phyloP scores from a whole-genome alignment of 1,139 yeast genomes.

The Chernovozyma sophiae-reginae region DNA sequence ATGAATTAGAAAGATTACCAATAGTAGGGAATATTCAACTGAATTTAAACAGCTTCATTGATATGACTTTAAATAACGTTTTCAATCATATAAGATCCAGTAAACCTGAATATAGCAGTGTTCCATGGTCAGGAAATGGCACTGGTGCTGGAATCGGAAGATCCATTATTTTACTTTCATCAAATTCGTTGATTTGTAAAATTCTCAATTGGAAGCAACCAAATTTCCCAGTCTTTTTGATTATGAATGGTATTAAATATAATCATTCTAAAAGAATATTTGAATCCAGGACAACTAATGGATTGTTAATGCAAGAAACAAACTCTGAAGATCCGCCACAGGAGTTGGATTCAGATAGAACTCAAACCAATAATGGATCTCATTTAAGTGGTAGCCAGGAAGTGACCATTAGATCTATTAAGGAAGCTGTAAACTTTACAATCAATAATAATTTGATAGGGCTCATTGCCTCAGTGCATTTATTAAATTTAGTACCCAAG shows the following conservation, averaged over 20 bases:
- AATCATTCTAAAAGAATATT: constrained; percentile 23
- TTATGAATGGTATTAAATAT: constrained; percentile 63
- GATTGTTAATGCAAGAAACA: constrained; percentile 28
- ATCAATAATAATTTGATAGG: constrained; percentile 82
- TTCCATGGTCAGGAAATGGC: background rate
- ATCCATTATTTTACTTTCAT: constrained; percentile 76
- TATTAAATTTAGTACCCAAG: constrained; percentile 71
- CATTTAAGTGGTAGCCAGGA: constrained; percentile 30
- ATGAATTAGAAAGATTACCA: constrained; percentile 54
- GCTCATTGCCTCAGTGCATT: constrained; percentile 66
- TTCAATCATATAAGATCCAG: constrained; percentile 71
- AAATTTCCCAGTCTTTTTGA: constrained; percentile 88
- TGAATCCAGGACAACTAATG: constrained; percentile 42
- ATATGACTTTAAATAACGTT: constrained; percentile 63
- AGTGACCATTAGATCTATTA: constrained; percentile 40
- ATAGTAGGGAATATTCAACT: constrained; percentile 45
- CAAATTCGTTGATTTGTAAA: constrained; percentile 85
- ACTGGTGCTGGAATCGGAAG: constrained; percentile 32
- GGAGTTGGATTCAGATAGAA: background rate
- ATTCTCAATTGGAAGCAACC: constrained; percentile 98
- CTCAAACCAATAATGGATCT: background rate
- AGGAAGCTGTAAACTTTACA: constrained; percentile 62
- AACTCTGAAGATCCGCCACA: constrained; percentile 11
- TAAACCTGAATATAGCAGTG: constrained; percentile 22
- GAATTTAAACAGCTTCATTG: constrained; percentile 71